Evolutionary conservation across 768 basidiomycete species (phyloP), one percentile per base, ranked within the genome.

Genomic region (Favolaschia claudopus): DNA sequence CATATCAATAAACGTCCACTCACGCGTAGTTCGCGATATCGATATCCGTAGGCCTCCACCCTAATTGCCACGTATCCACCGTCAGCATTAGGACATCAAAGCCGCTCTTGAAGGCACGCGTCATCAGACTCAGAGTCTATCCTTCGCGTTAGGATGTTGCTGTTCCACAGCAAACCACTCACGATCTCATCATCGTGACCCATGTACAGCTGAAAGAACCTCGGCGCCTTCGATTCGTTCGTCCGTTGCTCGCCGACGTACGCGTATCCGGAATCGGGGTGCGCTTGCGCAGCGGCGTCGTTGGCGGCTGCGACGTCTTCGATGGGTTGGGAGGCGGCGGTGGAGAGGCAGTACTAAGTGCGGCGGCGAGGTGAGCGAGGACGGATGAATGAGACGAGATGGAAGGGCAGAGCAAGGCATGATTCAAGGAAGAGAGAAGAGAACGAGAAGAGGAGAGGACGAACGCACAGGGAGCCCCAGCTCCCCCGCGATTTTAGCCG

Each of bases 151-250:
- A 25, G 29, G 43, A 28, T 37, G 14, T 29, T n/a, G n/a, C n/a
- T n/a, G 15, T 3, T 2, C 25, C 24, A 25, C 6, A 22, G 4
- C 2, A 24, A 12, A 45, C 25, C 20, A 62, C 75, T 48, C 34
- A 79, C 79, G 24, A 84, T 63, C 27, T 83, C 82, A 43, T 83
- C 82, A 54, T 84, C 81, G 56, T 82, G 82, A 1, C 81, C 79
- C 78, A 81, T 81, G 62, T 85, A 85, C 17, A 85, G 70, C 71
- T 84, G 83, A 74, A 81, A 85, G 64, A 82, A 84, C n/a, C 82
- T 73, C 2, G 80, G 79, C 20, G 75, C 72, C 31, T 47, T 32
- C 34, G 48, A 58, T 5, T 24, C 24, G 29, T 73, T 70, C 13
- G 74, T 72, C 45, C 72, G 65, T 15, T 73, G 74, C 19, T 70